Evolutionary conservation across 768 basidiomycete genomes (phyloP), one percentile per base, ranked within the genome.

Genomic region (Phylloporus sp.): DNA sequence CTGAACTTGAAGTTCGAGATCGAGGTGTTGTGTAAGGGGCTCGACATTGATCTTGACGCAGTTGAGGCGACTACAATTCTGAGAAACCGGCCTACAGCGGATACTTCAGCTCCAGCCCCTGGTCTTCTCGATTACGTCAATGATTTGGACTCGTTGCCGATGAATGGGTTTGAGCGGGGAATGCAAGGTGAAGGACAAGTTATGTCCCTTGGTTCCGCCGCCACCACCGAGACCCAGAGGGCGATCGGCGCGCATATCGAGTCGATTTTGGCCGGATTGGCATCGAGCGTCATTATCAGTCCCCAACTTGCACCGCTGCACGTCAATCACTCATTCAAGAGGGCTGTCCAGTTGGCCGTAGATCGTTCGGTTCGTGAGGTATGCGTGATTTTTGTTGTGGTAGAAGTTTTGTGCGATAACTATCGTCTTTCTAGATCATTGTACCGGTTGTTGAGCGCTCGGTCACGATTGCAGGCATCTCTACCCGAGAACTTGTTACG

Each of bases 1-100:
- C 74, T 98, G 45, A 96, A 97, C 63, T 78, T 93, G 63, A 98
- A 97, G 68, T 99, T 99, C 61, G 96, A 98, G 69, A 98, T 99
- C 44, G 96, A 99, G 68, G 84, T 97, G 31, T 72, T 98, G 17
- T 98, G 95, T 77, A 94, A 92, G 65, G 80, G 81, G 26, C 80
- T 99, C 26, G 84, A 90, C 23, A 80, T 99, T 55, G 84, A 92
- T 57, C 77, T 97, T 23, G 89, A 88, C 60, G 66, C 82, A 7
- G 75, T 97, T 37, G 90, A 95, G 61, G 85, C 88, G 3, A 84
- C 92, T 6, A 84, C 78, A 5, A 77, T 94, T 41, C 72, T 99
- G 18, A 82, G 90, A 48, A 90, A 77, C 54, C 77, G 93, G 2
- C 84, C 88, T 17, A 61, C 83, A 9, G 83, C 83, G 49, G 70